These are phyloP conservation scores for Geotrichum fermentans DNA, from an alignment of 1,139 yeast species.

Conservation along the genomic window DNA sequence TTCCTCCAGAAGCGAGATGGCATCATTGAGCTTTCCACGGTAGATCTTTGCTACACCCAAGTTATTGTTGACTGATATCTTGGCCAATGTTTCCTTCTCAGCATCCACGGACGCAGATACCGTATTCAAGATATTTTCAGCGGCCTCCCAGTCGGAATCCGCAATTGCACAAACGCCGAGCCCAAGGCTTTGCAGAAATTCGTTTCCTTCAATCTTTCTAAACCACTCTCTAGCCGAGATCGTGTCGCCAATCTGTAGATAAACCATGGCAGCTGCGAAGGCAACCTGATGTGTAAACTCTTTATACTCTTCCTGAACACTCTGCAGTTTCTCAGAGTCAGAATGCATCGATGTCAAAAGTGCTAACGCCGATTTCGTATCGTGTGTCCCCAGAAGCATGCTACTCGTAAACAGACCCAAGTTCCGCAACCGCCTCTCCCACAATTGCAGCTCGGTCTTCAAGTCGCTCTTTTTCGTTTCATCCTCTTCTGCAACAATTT, in stretches of 20 bases:
- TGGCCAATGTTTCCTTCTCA: background rate
- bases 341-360: constrained; percentile 30
- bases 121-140: constrained; percentile 21
- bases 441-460: constrained; percentile 15
- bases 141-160: constrained; percentile 31
- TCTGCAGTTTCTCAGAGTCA: constrained; percentile 18
- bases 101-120: constrained; percentile 8
- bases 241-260: constrained; percentile 33
- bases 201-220: constrained; percentile 17
- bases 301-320: constrained; percentile 10
- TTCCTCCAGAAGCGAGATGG: constrained; percentile 40
- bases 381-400: constrained; percentile 34
- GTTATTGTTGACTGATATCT: constrained; percentile 22
- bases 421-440: constrained; percentile 31
- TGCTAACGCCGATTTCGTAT: constrained; percentile 33
- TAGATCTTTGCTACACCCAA: constrained; percentile 30
- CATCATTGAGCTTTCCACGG: constrained; percentile 43
- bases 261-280: constrained; percentile 28
- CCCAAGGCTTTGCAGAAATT: constrained; percentile 20
- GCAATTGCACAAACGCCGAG: constrained; percentile 30
- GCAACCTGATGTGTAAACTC: constrained; percentile 23
- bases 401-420: constrained; percentile 35
- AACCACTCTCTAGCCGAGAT: constrained; percentile 33
- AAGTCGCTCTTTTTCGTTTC: background rate
- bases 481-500: constrained; percentile 21